phyloP scores from a whole-genome alignment of 176 grass and related monocot genomes.

The Hordeum vulgare region MorexV3_pseudomolecules_assembly NC_058523.1:126320363-126320862 shows the following conservation, averaged over 20 bases:
- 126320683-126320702: background rate
- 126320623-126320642: slow-evolving; percentile 50
- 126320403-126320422: background rate
- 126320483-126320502: slow-evolving; percentile 29
- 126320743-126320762: background rate
- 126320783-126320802: background rate
- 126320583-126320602: slow-evolving; percentile 34
- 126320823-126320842: background rate
- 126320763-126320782: background rate
- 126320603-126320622: slow-evolving; percentile 35
- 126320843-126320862: background rate
- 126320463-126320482: slow-evolving; percentile 24
- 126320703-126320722: background rate
- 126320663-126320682: slow-evolving; percentile 49
- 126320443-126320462: slow-evolving; percentile 29
- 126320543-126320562: background rate
- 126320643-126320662: slow-evolving; percentile 78
- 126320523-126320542: background rate
- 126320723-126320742: background rate
- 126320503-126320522: slow-evolving; percentile 40
- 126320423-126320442: slow-evolving; percentile 33
- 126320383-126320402: slow-evolving; percentile 23
- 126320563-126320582: slow-evolving; percentile 54
- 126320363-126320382: background rate
- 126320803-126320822: background rate